Percentiles rank a stretch among this genome's conserved stretches.
Conservation (phyloP, 352 stramenopile species). For the Globisporangium apiculatum region DNA sequence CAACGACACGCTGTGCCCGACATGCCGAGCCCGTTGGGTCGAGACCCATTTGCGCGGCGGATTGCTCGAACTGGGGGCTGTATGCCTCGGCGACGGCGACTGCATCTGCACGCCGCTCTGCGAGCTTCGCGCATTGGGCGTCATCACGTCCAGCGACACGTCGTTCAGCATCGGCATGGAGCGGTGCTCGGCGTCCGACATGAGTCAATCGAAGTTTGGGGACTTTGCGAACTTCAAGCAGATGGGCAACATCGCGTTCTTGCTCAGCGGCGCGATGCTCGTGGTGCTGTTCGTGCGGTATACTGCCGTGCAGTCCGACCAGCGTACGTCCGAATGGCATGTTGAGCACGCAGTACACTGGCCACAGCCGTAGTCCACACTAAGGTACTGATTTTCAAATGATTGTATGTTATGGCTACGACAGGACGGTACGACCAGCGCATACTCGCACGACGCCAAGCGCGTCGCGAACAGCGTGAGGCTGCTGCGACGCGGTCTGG, state of each 20-base stretch:
- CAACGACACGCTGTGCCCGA: not conserved
- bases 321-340: not conserved
- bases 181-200: no score
- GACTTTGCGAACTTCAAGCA: no score
- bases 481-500: constrained; percentile 12
- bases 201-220: no score
- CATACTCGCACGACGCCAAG: constrained; percentile 1
- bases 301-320: not conserved
- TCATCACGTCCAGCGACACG: not conserved
- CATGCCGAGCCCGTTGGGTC: not conserved
- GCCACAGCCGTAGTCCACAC: no score
- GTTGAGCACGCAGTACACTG: not conserved
- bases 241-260: not conserved
- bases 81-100: constrained; percentile 21
- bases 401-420: not conserved
- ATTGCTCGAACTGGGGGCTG: constrained; percentile 4
- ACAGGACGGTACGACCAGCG: not conserved
- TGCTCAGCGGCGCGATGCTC: not conserved
- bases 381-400: no score
- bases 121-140: constrained; percentile 8
- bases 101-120: constrained; percentile 36
- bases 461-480: constrained; percentile 10
- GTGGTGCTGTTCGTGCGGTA: not conserved
- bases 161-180: not conserved
- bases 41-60: not conserved